These are phyloP conservation scores for Phytophthora nicotianae DNA, from an alignment of 352 stramenopile species.

Conservation along the genomic window DNA sequence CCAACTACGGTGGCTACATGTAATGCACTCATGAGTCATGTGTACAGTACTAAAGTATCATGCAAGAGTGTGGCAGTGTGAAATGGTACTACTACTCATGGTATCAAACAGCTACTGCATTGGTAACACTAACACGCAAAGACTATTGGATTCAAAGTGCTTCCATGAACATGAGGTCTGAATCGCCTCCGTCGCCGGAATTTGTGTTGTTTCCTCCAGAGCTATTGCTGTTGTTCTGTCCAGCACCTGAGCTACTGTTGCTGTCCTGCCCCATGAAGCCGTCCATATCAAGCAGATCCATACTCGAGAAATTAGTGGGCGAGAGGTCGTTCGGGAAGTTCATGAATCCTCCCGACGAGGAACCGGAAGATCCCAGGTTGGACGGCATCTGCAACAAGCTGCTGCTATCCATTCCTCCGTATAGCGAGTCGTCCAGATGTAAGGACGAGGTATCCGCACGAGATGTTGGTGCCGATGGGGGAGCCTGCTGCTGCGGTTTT, in stretches of 20 bases:
- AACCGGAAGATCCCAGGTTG: conserved; percentile 41
- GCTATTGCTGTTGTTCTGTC: conserved; percentile 34
- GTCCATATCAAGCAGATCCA: conserved; percentile 80
- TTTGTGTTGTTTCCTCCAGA: conserved; percentile 37
- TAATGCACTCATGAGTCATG: too few relatives aligned
- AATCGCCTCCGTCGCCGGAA: conserved; percentile 47
- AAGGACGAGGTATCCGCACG: conserved; percentile 54
- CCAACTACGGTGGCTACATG: too few relatives aligned
- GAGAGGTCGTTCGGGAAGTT: conserved; percentile 68
- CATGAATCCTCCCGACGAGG: conserved; percentile 55
- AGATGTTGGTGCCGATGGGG: conserved; percentile 20
- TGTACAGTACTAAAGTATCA: too few relatives aligned
- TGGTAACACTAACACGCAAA: conserved; percentile 22
- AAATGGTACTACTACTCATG: background rate
- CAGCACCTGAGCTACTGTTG: conserved; percentile 26
- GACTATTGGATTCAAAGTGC: conserved; percentile 43
- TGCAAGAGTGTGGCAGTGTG: background rate
- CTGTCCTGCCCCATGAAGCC: conserved; percentile 49
- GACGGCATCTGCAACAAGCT: conserved; percentile 63
- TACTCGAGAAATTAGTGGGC: conserved; percentile 64
- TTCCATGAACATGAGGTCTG: conserved; percentile 82
- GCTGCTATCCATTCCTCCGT: conserved; percentile 59
- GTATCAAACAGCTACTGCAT: conserved; percentile 11
- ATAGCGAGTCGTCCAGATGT: conserved; percentile 63
- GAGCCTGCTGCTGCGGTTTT: conserved; percentile 37